Evolutionary conservation across 805 yeast genomes (phyloP), one percentile per base, ranked within the genome.

Genomic region (Ascoidea rubescens): DNA sequence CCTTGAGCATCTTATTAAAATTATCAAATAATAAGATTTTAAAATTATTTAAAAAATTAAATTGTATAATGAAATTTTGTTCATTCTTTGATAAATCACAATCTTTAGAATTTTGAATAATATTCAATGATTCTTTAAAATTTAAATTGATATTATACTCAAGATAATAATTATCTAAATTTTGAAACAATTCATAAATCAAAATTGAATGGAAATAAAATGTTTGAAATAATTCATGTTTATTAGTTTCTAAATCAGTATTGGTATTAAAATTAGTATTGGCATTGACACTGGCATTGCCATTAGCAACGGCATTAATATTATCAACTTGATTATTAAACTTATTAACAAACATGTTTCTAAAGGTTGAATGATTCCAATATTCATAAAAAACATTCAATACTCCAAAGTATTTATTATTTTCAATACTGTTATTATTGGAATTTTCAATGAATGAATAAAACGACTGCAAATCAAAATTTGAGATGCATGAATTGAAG

Each of bases 141-240:
- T 37, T 37, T 17, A n/a, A 21, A 28, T 55, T 48, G 16, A 55
- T 46, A 44, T 55, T 55, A 31, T 49, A 49, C 48, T 51, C 50
- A 37, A 55, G 43, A 42, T 55, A 55, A 48, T 50, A 53, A 42
- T 51, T 54, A 37, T 55, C 56, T 48, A 55, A 46, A 48, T 55
- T 49, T 17, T 55, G 31, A 47, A 55, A 55, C 49, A 37, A 37
- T 37, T 37, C 43, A 37, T 10, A 37, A 37, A 37, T 37, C 14
- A 37, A 37, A 37, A 14, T 37, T 37, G 43, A 37, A 37, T 37
- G 43, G 14, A 37, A 10, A 37, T 37, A 37, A 37, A 37, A 10
- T 37, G 14, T 37, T 10, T 37, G 8, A 37, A 37, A 37, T 2
- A 37, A 10, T 37, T 37, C 43, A 10, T 10, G 14, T 37, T 37